These are phyloP conservation scores for Kluyveromyces lactis DNA, from an alignment of 805 yeast genomes.

Conservation along the genomic window DNA sequence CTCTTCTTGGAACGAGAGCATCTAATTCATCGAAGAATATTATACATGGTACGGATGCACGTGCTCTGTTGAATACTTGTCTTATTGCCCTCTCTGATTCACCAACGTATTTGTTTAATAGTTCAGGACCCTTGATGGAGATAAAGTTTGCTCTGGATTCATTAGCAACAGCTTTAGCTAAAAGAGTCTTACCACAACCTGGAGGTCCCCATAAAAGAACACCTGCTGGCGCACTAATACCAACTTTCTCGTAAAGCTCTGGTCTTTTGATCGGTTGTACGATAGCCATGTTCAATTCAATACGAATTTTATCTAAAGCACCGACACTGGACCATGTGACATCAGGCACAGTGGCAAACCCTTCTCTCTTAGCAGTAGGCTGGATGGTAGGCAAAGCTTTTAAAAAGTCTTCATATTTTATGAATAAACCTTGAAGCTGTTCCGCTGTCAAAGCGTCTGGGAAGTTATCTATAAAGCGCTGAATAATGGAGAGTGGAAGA, in stretches of 20 bases:
- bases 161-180: conserved; percentile 97
- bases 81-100: conserved; percentile 91
- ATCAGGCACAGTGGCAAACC: conserved; percentile 97
- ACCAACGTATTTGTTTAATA: conserved; percentile 91
- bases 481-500: conserved; percentile 54
- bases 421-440: conserved; percentile 68
- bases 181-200: conserved; percentile 94
- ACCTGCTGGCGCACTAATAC: conserved; percentile 95
- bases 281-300: conserved; percentile 92
- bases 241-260: conserved; percentile 79
- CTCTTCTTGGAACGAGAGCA: conserved; percentile 93
- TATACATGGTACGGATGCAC: conserved; percentile 89
- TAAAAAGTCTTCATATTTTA: conserved; percentile 71
- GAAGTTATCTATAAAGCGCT: conserved; percentile 59
- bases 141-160: conserved; percentile 95
- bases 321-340: conserved; percentile 95
- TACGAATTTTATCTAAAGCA: conserved; percentile 69
- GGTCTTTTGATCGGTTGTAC: conserved; percentile 95
- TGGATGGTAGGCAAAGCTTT: conserved; percentile 87
- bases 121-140: conserved; percentile 92
- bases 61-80: conserved; percentile 85
- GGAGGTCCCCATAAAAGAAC: conserved; percentile 99
- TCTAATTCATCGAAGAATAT: conserved; percentile 94
- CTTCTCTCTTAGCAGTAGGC: conserved; percentile 97
- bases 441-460: conserved; percentile 73